Percentiles rank a stretch among this genome's conserved stretches.
These are phyloP conservation scores for Wickerhamomyces chaumierensis DNA, from an alignment of 805 yeast genomes.

Conservation along the genomic window DNA sequence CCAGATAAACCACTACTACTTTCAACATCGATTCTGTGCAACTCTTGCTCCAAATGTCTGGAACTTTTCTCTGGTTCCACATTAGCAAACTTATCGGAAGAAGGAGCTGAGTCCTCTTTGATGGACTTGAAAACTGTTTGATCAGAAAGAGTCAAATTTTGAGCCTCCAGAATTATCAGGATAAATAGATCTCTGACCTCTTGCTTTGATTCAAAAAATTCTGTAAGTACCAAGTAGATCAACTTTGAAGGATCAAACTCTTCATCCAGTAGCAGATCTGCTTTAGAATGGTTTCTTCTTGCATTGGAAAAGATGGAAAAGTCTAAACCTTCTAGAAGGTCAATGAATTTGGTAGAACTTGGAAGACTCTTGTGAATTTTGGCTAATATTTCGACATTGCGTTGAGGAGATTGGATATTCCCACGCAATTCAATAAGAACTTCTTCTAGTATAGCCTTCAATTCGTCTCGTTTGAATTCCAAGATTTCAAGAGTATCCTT, in stretches of 20 bases:
- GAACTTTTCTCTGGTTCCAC: conserved; percentile 38
- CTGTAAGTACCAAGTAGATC: conserved; percentile 35
- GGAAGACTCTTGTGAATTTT: conserved; percentile 42
- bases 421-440: conserved; percentile 30
- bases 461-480: conserved; percentile 24
- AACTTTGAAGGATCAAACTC: conserved; percentile 17
- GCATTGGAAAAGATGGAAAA: conserved; percentile 36
- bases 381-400: conserved; percentile 44
- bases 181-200: conserved; percentile 50
- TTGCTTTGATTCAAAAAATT: conserved; percentile 68
- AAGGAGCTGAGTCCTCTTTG: conserved; percentile 32
- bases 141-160: conserved; percentile 57
- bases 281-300: conserved; percentile 5
- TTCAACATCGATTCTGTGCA: conserved; percentile 36
- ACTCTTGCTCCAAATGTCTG: conserved; percentile 30
- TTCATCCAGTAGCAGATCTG: conserved; percentile 2
- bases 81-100: conserved; percentile 25
- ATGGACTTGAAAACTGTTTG: conserved; percentile 64
- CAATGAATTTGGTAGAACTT: conserved; percentile 35
- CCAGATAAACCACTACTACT: conserved; percentile 24
- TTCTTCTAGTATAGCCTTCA: conserved; percentile 29
- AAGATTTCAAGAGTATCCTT: conserved; percentile 33
- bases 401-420: conserved; percentile 24
- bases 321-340: conserved; percentile 49
- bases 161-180: conserved; percentile 54